Base-by-base conservation (phyloP, 441 rosid species). In the Isatis lusitanica region DNA sequence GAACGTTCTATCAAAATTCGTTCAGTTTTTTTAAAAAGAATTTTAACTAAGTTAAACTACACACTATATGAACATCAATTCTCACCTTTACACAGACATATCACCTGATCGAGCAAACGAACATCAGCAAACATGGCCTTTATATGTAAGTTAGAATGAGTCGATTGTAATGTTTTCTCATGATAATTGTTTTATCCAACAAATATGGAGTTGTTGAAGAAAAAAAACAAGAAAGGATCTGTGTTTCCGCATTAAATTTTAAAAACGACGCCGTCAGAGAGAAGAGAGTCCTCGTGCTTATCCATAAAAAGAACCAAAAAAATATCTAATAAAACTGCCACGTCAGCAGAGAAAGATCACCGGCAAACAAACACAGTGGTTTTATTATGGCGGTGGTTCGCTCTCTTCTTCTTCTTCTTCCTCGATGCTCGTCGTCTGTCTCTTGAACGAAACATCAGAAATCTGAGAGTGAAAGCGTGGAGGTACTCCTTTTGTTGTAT, bases 391-490 rank as follows among this genome's bases (percentile, higher is more conserved):
- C 58, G 76, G 51, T 42, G 68, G 46, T 65, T 71, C 46, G 16
- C 28, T 26, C 28, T 26, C 28, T 26, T 26, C 28, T 26, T 63
- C 44, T 4, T 26, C 28, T 26, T 26, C 28, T 26, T 63, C 44
- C 44, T 56, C 66, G 4, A 63, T 44, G 10, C 57, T 66, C 68
- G 35, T 33, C 69, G 12, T 62, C 65, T 62, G 2, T 26, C 36
- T 46, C 26, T 35, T 17, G 26, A 21, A 16, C 52, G 52, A 51
- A 21, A 51, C 38, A 66, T 60, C 84, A 79, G 56, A 76, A 59
- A 74, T 65, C 74, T 43, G 79, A 78, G 72, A 66, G 76, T 61
- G 26, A 80, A 77, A 74, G 64, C 70, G 53, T 62, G 47, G 87
- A 85, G 90, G 89, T 82, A 73, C 30, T 59, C 7, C 42, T 72